Percentiles rank a stretch among this genome's conserved stretches.
Evolutionary conservation across 202 grass and related monocot genomes (phyloP).

Genomic region (Bolboschoenoplectus hybrid): DNA sequence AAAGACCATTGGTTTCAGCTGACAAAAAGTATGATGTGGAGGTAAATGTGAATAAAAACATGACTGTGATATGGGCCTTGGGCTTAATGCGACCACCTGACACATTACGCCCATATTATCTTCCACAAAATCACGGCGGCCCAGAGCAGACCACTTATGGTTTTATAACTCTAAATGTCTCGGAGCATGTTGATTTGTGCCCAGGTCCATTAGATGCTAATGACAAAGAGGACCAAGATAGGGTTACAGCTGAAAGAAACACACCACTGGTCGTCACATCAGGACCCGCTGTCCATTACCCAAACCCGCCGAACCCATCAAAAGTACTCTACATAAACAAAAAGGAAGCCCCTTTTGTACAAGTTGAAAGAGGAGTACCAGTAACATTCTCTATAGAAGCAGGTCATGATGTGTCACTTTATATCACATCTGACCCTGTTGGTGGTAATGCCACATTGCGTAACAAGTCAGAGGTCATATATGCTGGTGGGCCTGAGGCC

Average conservation of each 20-base stretch:
- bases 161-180: slow-evolving; percentile 62
- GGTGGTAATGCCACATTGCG: slow-evolving; percentile 79
- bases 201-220: slow-evolving; percentile 76
- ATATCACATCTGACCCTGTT: slow-evolving; percentile 76
- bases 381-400: slow-evolving; percentile 91
- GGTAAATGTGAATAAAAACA: slow-evolving; percentile 54
- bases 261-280: slow-evolving; percentile 60
- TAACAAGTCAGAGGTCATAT: slow-evolving; percentile 65
- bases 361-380: slow-evolving; percentile 87
- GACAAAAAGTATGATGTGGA: slow-evolving; percentile 76
- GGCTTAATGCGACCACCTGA: slow-evolving; percentile 80
- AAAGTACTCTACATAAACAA: slow-evolving; percentile 97
- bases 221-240: slow-evolving; percentile 87
- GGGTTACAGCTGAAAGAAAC: slow-evolving; percentile 71
- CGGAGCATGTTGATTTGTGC: slow-evolving; percentile 41
- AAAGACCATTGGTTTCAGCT: slow-evolving; percentile 50
- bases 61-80: slow-evolving; percentile 84
- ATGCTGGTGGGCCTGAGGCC: slow-evolving; percentile 50
- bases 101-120: slow-evolving; percentile 71
- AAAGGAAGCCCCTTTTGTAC: slow-evolving; percentile 91
- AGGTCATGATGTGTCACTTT: slow-evolving; percentile 76
- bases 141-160: slow-evolving; percentile 50
- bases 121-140: slow-evolving; percentile 63
- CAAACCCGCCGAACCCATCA: slow-evolving; percentile 70
- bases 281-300: slow-evolving; percentile 68